A percentile compares a stretch with the other conserved stretches of the same genome.
Evolutionary conservation across 495 filamentous ascomycete genomes (phyloP).

Genomic region (Aspergillus bridgeri): DNA sequence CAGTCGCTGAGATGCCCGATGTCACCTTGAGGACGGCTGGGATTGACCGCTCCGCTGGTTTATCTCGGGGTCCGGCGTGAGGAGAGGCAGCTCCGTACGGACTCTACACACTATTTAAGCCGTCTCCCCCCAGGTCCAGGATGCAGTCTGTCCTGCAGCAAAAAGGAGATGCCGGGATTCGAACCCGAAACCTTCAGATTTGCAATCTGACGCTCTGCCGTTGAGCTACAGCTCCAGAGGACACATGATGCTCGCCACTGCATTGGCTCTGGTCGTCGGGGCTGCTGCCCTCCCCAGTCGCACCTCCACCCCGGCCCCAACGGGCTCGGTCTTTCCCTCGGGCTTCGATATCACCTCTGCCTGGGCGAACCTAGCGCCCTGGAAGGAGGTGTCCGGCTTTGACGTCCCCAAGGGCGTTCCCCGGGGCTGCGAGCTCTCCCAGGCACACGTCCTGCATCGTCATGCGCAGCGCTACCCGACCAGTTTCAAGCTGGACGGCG

Average conservation of each 20-base stretch:
- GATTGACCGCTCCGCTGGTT: background rate
- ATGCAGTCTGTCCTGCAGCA: too few relatives aligned
- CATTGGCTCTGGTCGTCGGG: background rate
- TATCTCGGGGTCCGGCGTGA: background rate
- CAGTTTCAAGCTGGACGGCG: conserved; percentile 35
- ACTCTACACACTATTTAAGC: too few relatives aligned
- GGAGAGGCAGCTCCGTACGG: too few relatives aligned
- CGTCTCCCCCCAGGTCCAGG: too few relatives aligned
- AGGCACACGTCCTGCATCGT: conserved; percentile 49
- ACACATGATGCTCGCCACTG: too few relatives aligned
- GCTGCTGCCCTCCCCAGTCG: background rate
- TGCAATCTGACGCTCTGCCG: too few relatives aligned
- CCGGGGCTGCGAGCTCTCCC: conserved; percentile 49
- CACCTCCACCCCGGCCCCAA: conserved; percentile 20
- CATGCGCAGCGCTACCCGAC: conserved; percentile 53
- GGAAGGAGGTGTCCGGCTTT: conserved; percentile 40
- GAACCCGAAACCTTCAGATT: too few relatives aligned
- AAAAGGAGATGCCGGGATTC: too few relatives aligned
- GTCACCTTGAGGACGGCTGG: background rate
- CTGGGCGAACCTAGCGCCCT: conserved; percentile 49
- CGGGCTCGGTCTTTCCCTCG: conserved; percentile 26
- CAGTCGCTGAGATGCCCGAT: background rate
- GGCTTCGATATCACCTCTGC: conserved; percentile 35
- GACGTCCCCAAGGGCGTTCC: conserved; percentile 46
- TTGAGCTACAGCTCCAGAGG: too few relatives aligned